A percentile compares a stretch with the other conserved stretches of the same genome.
Evolutionary conservation across 768 basidiomycete genomes (phyloP).

Genomic region (Pleurotus salmoneostramineus): DNA sequence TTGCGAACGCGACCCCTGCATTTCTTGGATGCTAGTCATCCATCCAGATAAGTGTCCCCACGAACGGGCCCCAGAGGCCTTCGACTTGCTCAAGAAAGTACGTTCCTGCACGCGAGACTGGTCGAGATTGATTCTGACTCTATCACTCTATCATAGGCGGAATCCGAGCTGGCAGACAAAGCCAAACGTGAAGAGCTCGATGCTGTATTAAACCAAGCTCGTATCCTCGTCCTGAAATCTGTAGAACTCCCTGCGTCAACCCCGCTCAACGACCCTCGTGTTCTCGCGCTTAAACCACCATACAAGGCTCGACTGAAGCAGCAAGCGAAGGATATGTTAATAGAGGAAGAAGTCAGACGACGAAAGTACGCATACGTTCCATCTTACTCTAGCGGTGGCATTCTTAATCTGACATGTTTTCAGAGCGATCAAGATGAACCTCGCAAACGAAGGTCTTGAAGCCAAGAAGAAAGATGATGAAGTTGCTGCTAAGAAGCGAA

Average conservation of each 20-base stretch:
- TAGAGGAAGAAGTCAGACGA: slow-evolving; percentile 85
- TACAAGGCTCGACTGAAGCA: slow-evolving; percentile 65
- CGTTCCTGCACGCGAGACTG: slow-evolving; percentile 1
- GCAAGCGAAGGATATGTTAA: slow-evolving; percentile 79
- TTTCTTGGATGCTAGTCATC: slow-evolving; percentile 57
- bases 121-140: too few species aligned
- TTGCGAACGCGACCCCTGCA: not conserved
- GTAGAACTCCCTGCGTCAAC: slow-evolving; percentile 59
- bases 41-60: slow-evolving; percentile 98
- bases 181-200: slow-evolving; percentile 79
- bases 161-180: slow-evolving; percentile 77
- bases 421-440: slow-evolving; percentile 85
- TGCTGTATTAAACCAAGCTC: slow-evolving; percentile 74
- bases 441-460: slow-evolving; percentile 89
- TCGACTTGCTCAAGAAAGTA: slow-evolving; percentile 92
- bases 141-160: slow-evolving; percentile 51
- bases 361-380: slow-evolving; percentile 55
- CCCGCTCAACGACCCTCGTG: slow-evolving; percentile 52
- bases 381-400: not conserved
- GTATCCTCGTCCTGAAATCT: slow-evolving; percentile 59
- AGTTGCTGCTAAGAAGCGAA: slow-evolving; percentile 69
- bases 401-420: slow-evolving; percentile 3
- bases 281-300: slow-evolving; percentile 52
- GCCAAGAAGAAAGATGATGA: slow-evolving; percentile 94
- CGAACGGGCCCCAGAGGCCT: slow-evolving; percentile 84